A percentile compares a stretch with the other conserved stretches of the same genome.
phyloP scores from a whole-genome alignment of 192 early-diverging fungal species.

The Coemansia sp. region DNA sequence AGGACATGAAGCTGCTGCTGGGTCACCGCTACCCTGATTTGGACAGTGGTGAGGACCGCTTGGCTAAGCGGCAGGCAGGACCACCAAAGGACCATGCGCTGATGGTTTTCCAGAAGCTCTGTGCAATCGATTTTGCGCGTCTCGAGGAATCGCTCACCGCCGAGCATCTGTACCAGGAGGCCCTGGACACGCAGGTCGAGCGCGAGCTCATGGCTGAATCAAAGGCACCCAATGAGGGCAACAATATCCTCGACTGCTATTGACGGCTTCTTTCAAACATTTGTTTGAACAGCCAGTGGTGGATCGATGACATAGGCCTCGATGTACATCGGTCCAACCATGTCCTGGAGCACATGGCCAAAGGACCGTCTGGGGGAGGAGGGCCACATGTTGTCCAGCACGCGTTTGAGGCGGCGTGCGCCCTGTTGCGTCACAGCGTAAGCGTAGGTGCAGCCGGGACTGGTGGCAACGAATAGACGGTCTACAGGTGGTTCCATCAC shows the following conservation, averaged over 20 bases:
- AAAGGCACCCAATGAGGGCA: slow-evolving; percentile 40
- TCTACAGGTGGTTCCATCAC: background rate
- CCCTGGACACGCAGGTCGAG: slow-evolving; percentile 46
- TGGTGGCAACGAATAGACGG: slow-evolving; percentile 13
- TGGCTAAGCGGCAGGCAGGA: background rate
- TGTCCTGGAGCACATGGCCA: slow-evolving; percentile 15
- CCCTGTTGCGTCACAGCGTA: slow-evolving; percentile 24
- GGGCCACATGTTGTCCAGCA: slow-evolving; percentile 34
- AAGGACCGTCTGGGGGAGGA: slow-evolving; percentile 13
- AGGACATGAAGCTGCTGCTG: slow-evolving; percentile 18
- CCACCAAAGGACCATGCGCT: background rate
- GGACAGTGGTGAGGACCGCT: too few species aligned
- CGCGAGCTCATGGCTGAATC: slow-evolving; percentile 41
- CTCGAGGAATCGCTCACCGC: slow-evolving; percentile 32
- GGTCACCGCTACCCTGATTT: too few species aligned
- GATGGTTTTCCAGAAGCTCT: slow-evolving; percentile 20
- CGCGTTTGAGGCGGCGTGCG: slow-evolving; percentile 22
- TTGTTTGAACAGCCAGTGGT: slow-evolving; percentile 4
- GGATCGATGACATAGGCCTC: slow-evolving; percentile 35
- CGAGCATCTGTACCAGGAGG: slow-evolving; percentile 52
- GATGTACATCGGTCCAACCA: slow-evolving; percentile 27
- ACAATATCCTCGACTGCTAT: slow-evolving; percentile 55
- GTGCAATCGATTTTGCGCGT: slow-evolving; percentile 25
- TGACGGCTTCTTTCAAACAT: background rate
- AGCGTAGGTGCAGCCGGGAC: slow-evolving; percentile 24